Evolutionary conservation across 2,329 filamentous ascomycete genomes (phyloP), one percentile per base, ranked within the genome.

Genomic region (Davidsoniella virescens): DNA sequence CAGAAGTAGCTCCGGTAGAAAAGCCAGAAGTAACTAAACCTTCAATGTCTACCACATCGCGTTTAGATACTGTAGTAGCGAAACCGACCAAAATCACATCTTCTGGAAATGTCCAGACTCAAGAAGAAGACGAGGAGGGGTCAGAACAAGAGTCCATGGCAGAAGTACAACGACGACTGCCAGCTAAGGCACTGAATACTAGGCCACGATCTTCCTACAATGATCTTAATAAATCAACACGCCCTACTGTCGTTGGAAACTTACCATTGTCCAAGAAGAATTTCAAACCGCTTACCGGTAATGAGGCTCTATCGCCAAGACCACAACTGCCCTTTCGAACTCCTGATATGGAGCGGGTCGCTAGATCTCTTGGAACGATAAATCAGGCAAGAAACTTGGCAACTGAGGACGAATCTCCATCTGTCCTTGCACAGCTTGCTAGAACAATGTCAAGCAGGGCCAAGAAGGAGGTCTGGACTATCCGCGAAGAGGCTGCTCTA

Each of bases 401-500:
- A 33, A 9, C 9, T 18, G 49, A 50, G n/a, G 44, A 50, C 14
- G 52, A 53, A 25, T 51, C 52, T 4, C 52, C 48, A 16, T 53
- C 52, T 8, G 41, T 53, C 12, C 43, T 50, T 36, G 52, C 48
- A 25, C 43, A 46, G 45, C 33, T 40, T 26, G 47, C 26, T 16
- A 48, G 52, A 12, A 50, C 52, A 18, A 44, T 44, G 16, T 53
- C 52, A 14, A 47, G 43, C 14, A 39, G 41, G 17, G 45, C 49
- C 14, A 53, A 53, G 23, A 50, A 29, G 14, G n/a, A 42, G 23
- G 9, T 50, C 23, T 53, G 48, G 44, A 50, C 47, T 29, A 25
- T 53, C 8, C 40, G 44, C 20, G 44, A 53, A 25, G 45, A 50
- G 44, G 40, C 25, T 20, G 14, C 18, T 18, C 46, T 46, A 12